Base-by-base conservation (phyloP, 2,329 filamentous ascomycete genomes). In the Raffaelea ambrosiae region DNA sequence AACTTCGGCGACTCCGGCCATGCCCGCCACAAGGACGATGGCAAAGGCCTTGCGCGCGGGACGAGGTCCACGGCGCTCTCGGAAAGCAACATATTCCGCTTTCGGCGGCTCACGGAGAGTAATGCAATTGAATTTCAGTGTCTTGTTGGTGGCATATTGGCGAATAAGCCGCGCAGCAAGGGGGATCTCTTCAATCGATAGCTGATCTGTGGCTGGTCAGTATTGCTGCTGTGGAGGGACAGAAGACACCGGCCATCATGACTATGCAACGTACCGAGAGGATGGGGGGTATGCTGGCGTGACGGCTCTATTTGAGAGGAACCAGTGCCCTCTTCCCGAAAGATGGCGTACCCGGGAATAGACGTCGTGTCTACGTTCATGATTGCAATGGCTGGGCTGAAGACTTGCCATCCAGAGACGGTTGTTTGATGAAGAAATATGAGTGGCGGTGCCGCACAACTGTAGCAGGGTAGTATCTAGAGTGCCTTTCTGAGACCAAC, bases 71-170 rank as follows among this genome's bases (percentile, higher is more conserved):
- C 84, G 79, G 51, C 81, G 73, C 46, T 76, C 79, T 10, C 95
- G 67, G 86, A 88, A 96, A 51, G 76, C 78, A 61, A 81, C 72
- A 86, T 95, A 89, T 57, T 89, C 81, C 43, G 76, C 79, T 72
- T 95, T 96, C 53, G 83, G 84, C 40, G 89, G 89, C 71, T 95
- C 89, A 57, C 81, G 83, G 22, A 95, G 71, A 3, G 88, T 86
- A 49, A 95, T 83, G 10, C 88, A 86, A 70, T 95, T 94, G 77
- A 90, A 95, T 65, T 82, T 81, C 50, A 94, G 73, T 45, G 83
- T 73, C 44, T 84, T 74, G 48, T 79, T 71, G 61, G 93, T 73
- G 49, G 84, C 75, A 56, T 83, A 78, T 51, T 79, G 81, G 54
- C 95, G 73, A 33, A 88, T 70, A 2, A 76, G 67, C 47, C 88